phyloP scores from a whole-genome alignment of 805 yeast species.

The Myxozyma sirexii region DNA sequence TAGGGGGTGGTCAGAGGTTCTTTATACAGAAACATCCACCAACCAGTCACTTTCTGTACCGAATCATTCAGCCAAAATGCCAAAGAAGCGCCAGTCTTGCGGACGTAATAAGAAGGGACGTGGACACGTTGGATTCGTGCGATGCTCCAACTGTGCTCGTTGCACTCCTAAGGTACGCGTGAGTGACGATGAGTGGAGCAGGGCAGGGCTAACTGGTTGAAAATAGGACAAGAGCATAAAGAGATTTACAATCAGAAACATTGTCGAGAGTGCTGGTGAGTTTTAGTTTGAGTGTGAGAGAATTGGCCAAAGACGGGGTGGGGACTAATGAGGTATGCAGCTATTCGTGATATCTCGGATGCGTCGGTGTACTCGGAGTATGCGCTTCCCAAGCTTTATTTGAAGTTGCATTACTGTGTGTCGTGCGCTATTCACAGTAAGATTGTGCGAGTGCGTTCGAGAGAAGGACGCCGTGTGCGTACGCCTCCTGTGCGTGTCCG shows the following conservation, averaged over 20 bases:
- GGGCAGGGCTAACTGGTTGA: not conserved
- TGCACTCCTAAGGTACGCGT: conserved; percentile 82
- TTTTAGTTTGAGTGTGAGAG: conserved; percentile 39
- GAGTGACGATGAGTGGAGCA: not conserved
- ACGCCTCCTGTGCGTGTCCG: conserved; percentile 99
- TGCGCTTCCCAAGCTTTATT: conserved; percentile 99
- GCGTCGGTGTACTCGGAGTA: conserved; percentile 99
- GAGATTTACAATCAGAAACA: conserved; percentile 99
- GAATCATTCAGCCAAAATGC: conserved; percentile 60
- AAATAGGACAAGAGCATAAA: conserved; percentile 92
- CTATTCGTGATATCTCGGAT: conserved; percentile 99
- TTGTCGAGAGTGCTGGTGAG: conserved; percentile 93
- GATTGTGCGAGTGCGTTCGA: conserved; percentile 99
- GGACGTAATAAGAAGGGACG: conserved; percentile 99
- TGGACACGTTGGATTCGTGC: conserved; percentile 99
- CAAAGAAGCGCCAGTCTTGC: conserved; percentile 99
- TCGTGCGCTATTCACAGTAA: conserved; percentile 99
- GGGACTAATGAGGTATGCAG: conserved; percentile 3
- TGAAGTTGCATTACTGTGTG: conserved; percentile 99
- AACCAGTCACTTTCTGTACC: too few relatives aligned
- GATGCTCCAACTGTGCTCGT: conserved; percentile 99
- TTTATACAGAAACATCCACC: too few relatives aligned
- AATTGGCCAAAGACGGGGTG: not conserved
- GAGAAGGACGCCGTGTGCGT: conserved; percentile 98
- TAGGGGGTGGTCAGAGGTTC: too few relatives aligned